Evolutionary conservation across 176 grass and related monocot species (phyloP), one percentile per base, ranked within the genome.

Genomic region (Carex scoparia): DNA sequence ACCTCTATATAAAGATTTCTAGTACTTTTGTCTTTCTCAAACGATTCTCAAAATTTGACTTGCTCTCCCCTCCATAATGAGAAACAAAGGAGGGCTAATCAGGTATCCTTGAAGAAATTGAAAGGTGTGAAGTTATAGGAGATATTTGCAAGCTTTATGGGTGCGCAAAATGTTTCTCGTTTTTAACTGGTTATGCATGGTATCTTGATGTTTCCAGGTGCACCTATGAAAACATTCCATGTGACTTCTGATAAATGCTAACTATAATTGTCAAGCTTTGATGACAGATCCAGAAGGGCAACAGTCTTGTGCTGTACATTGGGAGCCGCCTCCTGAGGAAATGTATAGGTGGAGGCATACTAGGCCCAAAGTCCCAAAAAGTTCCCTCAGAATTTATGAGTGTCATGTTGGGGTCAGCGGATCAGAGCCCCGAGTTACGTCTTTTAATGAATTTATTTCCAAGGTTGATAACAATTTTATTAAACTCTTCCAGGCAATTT

Each of bases 341-440:
- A 86, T 93, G 75, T 94, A 93, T 63, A 90, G 90, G 65, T 98
- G 95, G 95, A 98, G 65, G 80, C 88, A 88, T 85, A 86, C 69
- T 78, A 83, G 79, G 23, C 92, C 95, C 7, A 93, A 93, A 87
- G 49, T 91, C 67, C 74, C 55, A 66, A 94, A 98, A 75, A 61
- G 84, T 88, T 93, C 95, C 56, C 92, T 94, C 86, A 89, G 89
- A 88, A 98, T 98, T 87, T 98, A 98, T 65, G 92, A 98, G 85
- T 98, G 89, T 13, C 92, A 94, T 91, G 80, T 98, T 85, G 95
- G 95, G 66, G 92, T 98, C 86, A 94, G 92, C 92, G 92, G 95
- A 83, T 90, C 89, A 19, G 92, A 93, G 70, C 67, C 84, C 66
- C 94, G 90, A 80, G 80, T 98, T 91, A 86, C 92, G 64, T 91